Evolutionary conservation across 345 rosid species (phyloP).

Genomic region (Noccaea bulbosa): DNA sequence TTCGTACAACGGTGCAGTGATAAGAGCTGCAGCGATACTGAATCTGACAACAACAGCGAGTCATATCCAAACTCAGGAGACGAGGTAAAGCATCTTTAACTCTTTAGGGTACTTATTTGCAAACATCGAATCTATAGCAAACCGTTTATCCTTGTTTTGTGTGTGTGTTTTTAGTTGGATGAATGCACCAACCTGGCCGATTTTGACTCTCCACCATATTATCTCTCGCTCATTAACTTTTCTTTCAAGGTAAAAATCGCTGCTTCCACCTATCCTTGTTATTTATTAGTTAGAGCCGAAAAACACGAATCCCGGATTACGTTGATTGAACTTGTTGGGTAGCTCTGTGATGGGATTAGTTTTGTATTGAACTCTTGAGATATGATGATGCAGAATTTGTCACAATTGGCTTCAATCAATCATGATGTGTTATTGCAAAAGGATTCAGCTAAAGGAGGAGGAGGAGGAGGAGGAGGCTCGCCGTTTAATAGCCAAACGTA

Average conservation of each 20-base stretch:
- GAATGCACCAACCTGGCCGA: conserved; percentile 66
- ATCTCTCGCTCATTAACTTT: conserved; percentile 69
- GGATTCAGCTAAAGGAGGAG: conserved; percentile 55
- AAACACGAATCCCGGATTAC: too few relatives aligned
- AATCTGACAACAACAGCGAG: conserved; percentile 37
- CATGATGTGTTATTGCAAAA: conserved; percentile 74
- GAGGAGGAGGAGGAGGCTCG: conserved; percentile 42
- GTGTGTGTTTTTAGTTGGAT: conserved; percentile 50
- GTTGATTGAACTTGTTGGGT: conserved; percentile 4
- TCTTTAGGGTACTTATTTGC: not conserved
- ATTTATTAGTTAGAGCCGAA: too few relatives aligned
- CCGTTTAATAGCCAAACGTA: conserved; percentile 52
- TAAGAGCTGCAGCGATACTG: conserved; percentile 49
- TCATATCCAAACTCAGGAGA: conserved; percentile 53
- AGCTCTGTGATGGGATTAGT: not conserved
- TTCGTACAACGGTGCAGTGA: conserved; percentile 66
- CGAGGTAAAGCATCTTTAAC: conserved; percentile 52
- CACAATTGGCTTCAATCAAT: conserved; percentile 80
- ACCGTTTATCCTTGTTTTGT: conserved; percentile 10
- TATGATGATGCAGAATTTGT: conserved; percentile 63
- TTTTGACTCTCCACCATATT: conserved; percentile 57
- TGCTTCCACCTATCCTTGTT: not conserved
- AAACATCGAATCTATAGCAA: conserved; percentile 8
- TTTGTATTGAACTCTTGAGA: too few relatives aligned
- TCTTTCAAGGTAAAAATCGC: conserved; percentile 73